These are phyloP conservation scores for Phytophthora crassamura DNA, from an alignment of 352 stramenopile genomes.

Conservation along the genomic window DNA sequence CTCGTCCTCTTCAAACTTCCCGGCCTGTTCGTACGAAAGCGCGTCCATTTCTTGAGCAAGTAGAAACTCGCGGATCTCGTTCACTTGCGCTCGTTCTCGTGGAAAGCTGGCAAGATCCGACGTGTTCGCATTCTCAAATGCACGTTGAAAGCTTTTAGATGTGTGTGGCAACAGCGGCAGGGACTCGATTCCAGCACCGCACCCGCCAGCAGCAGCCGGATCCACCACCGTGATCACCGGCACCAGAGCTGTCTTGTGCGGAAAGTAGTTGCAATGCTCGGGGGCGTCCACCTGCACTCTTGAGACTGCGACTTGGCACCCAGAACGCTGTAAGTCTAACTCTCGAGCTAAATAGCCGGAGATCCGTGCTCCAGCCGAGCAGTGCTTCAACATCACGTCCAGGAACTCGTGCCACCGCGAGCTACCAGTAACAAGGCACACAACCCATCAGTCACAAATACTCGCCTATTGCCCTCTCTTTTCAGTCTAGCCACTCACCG, in stretches of 20 bases:
- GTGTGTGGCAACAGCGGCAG: conserved; percentile 8
- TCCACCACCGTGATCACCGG: conserved; percentile 69
- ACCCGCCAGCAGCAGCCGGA: conserved; percentile 10
- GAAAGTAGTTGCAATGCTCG: conserved; percentile 70
- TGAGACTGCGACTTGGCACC: conserved; percentile 43
- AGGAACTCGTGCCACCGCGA: conserved; percentile 82
- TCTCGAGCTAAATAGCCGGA: conserved; percentile 70
- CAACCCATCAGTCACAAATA: conserved; percentile 4
- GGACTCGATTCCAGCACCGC: background rate
- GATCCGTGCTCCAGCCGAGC: conserved; percentile 54
- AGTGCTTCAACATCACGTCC: conserved; percentile 57
- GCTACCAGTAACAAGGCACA: conserved; percentile 25
- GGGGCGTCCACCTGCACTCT: conserved; percentile 46
- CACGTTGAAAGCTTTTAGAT: conserved; percentile 32
- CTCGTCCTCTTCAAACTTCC: background rate
- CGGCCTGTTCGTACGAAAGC: conserved; percentile 13
- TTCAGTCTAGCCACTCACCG: conserved; percentile 15
- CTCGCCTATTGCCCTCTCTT: background rate
- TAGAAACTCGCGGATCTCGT: conserved; percentile 35
- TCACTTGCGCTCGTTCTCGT: conserved; percentile 18
- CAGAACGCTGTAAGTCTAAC: conserved; percentile 53
- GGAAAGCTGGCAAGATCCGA: conserved; percentile 4
- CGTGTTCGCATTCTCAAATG: conserved; percentile 25
- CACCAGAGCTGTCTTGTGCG: conserved; percentile 63
- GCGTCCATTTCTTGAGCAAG: conserved; percentile 35